Evolutionary conservation across 106 monocot genomes (phyloP), one percentile per base, ranked within the genome.

Genomic region (Narthecium ossifragum): DNA sequence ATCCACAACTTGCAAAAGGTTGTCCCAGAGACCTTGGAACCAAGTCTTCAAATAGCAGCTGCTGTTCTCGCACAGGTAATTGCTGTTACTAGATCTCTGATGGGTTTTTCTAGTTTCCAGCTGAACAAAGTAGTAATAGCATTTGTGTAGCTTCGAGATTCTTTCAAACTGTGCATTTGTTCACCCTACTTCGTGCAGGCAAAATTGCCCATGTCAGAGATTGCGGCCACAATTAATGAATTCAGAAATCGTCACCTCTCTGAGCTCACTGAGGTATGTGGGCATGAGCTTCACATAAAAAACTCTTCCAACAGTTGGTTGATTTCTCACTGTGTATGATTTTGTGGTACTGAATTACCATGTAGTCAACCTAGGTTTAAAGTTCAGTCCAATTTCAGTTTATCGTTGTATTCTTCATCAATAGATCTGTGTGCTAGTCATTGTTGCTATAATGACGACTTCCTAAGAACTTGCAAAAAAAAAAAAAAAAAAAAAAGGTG

Each of bases 41-140:
- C 96, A 55, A 98, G 90, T 87, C 78, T 98, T 13, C 96, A 98
- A 66, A 60, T 98, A 59, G 96, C 96, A 62, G 83, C 96, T 66
- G 96, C 96, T 62, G 96, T 98, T 69, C 90, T 98, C 68, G 90
- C 96, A 66, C 90, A 96, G 86, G 94, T 90, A 70, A 61, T 30
- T 12, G 8, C 34, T 15, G 20, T 33, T 32, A 31, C 29, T 39
- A 11, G 39, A 15, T 39, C 12, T 39, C 15, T 39, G 39, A 39
- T 39, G 9, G 39, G 39, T 15, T 11, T 39, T 9, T 15, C 39
- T 39, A 39, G 15, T 39, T 39, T 39, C 0, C 9, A 39, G 15
- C 9, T 15, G 15, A 39, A 39, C 12, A 15, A 3, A 39, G 3
- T 39, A 9, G 39, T 11, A 39, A 39, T 39, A 39, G 39, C 15